These are phyloP conservation scores for Vitis labrusca DNA, from an alignment of 164 flowering plant genomes.

Conservation along the genomic window DNA sequence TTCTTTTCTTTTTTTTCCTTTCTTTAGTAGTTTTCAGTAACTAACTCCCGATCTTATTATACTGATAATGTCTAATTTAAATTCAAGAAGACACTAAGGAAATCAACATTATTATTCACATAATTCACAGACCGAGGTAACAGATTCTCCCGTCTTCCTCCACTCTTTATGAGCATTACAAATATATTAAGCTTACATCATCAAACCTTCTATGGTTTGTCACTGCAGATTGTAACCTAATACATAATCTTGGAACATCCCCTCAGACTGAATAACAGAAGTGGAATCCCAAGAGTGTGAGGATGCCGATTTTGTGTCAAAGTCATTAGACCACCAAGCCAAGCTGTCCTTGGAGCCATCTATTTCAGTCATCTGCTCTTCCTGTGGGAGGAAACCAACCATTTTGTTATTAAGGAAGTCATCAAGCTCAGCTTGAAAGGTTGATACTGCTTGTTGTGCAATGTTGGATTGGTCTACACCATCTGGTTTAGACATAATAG, in stretches of 20 bases:
- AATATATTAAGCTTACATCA: neutral
- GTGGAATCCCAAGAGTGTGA: constrained; percentile 67
- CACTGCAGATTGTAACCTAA: constrained; percentile 39
- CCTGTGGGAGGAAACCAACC: constrained; percentile 17
- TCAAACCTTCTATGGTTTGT: no score
- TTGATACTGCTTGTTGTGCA: constrained; percentile 15
- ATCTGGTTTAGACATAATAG: constrained; percentile 9
- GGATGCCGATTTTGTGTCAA: constrained; percentile 52
- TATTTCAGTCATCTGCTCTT: constrained; percentile 33
- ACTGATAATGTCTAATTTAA: neutral
- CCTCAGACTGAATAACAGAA: constrained; percentile 33
- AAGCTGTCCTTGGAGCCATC: constrained; percentile 33
- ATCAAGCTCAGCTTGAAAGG: constrained; percentile 50
- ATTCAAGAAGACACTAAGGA: neutral
- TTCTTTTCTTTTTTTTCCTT: no score
- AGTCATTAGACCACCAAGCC: constrained; percentile 59
- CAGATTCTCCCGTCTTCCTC: neutral
- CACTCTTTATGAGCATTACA: constrained; percentile 11
- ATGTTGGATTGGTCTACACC: constrained; percentile 8
- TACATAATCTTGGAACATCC: constrained; percentile 56
- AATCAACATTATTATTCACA: constrained; percentile 19
- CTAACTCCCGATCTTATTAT: no score
- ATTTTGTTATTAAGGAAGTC: constrained; percentile 35
- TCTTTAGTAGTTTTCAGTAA: no score
- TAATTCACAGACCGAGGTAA: constrained; percentile 10